Base-by-base conservation (phyloP, 768 basidiomycete species). In the Hortiboletus flavorubellus region DNA sequence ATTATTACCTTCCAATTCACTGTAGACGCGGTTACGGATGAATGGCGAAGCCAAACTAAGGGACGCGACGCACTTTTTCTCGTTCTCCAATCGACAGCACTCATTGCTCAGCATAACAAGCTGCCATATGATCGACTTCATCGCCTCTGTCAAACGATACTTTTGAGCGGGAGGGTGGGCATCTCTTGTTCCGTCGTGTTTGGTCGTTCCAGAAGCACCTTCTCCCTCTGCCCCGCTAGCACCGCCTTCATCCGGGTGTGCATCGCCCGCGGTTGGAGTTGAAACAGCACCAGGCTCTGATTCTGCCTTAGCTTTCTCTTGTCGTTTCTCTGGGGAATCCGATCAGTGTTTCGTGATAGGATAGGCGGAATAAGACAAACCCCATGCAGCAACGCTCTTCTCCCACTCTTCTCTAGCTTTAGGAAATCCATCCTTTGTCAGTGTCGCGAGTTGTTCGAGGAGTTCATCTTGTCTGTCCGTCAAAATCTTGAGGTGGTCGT, bases 91-190 rank as follows among this genome's bases (percentile, higher is more conserved):
- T 55, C 88, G 76, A 71, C 88, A 91, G 51, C 85, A 85, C 73
- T 92, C 89, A 64, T 93, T 92, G 67, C 89, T 92, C 54, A 93
- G 65, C 66, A 84, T 76, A 51, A 91, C 89, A 8, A 93, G 75
- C 68, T 87, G 80, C 89, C 89, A 94, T 59, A 94, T 82, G 30
- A 83, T 80, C 39, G 69, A 70, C 75, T 91, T 90, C 89, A 95
- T 91, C 56, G 69, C 67, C 54, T 94, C 93, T 38, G 87, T 91
- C 75, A 93, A 72, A 5, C 85, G 73, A 68, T 88, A 96, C 70
- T 85, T 85, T 73, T 88, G 87, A 63, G 77, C 75, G 0, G 93
- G 91, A 41, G 88, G 83, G 39, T 88, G 84, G 15, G 77, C 63
- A 21, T 72, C 69, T 55, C 68, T 72, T 34, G 75, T 64, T 10